Evolutionary conservation across 106 monocot genomes (phyloP).

Genomic region (Acorus gramineus): DNA sequence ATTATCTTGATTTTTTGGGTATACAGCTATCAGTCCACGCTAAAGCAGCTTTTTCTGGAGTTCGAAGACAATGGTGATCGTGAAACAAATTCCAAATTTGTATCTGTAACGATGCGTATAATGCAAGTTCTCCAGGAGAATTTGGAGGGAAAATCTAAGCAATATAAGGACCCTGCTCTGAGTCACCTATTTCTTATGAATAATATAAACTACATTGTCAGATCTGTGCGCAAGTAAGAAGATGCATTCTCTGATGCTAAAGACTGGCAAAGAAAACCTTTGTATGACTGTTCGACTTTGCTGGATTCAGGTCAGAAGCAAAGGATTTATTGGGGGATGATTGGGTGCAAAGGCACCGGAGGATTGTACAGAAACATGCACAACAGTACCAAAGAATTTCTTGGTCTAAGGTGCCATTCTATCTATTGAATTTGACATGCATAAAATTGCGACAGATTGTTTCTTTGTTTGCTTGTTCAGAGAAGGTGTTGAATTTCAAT

Average conservation of each 20-base stretch:
- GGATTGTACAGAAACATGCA: constrained; percentile 50
- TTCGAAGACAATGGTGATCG: no score
- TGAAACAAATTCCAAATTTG: no score
- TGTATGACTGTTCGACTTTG: background rate
- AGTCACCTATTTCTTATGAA: constrained; percentile 67
- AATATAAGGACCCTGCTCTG: constrained; percentile 61
- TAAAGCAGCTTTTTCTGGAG: background rate
- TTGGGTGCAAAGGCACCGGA: constrained; percentile 47
- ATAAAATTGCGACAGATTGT: no score
- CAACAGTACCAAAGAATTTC: constrained; percentile 46
- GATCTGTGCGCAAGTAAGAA: constrained; percentile 62
- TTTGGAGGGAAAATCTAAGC: constrained; percentile 65
- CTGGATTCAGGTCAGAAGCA: constrained; percentile 34
- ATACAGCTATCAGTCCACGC: no score
- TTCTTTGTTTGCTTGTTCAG: no score
- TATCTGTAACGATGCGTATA: no score
- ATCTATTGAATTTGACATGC: no score
- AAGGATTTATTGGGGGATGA: constrained; percentile 54
- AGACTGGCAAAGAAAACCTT: background rate
- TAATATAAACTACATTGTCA: constrained; percentile 67
- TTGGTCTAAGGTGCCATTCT: constrained; percentile 34
- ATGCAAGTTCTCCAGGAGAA: constrained; percentile 28
- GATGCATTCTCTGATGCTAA: background rate
- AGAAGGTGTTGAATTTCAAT: no score
- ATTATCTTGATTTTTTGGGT: no score